These are phyloP conservation scores for Dichotomopilus funicola DNA, from an alignment of 2,329 filamentous ascomycete species.

Conservation along the genomic window DNA sequence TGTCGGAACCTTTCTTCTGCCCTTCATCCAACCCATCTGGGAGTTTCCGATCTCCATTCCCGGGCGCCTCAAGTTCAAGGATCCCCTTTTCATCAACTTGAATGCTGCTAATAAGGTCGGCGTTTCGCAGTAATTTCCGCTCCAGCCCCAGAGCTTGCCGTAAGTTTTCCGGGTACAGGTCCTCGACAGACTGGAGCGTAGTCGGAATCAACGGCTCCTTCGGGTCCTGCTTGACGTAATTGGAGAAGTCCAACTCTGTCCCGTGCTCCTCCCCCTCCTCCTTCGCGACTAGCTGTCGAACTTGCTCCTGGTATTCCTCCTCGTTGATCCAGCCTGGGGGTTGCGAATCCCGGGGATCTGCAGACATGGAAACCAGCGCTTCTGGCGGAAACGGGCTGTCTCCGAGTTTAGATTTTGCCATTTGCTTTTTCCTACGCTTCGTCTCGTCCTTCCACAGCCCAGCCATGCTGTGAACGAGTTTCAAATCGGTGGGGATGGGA, in stretches of 20 bases:
- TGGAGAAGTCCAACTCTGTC: constrained; percentile 51
- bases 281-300: constrained; percentile 54
- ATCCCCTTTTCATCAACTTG: constrained; percentile 61
- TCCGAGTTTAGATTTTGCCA: constrained; percentile 56
- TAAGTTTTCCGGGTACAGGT: constrained; percentile 69
- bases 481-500: constrained; percentile 60
- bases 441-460: constrained; percentile 89
- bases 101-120: constrained; percentile 38
- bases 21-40: constrained; percentile 50
- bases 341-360: constrained; percentile 64
- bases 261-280: constrained; percentile 50
- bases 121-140: constrained; percentile 26
- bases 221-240: constrained; percentile 54
- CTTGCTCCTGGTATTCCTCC: constrained; percentile 65
- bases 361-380: constrained; percentile 81
- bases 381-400: constrained; percentile 77
- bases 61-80: constrained; percentile 27
- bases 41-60: constrained; percentile 33
- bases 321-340: constrained; percentile 91
- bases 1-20: constrained; percentile 25
- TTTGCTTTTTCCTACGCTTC: constrained; percentile 64
- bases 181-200: constrained; percentile 74
- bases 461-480: constrained; percentile 87
- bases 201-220: constrained; percentile 58
- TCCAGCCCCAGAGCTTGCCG: constrained; percentile 39